Conservation (phyloP, 352 stramenopile species). For the Pythium insidiosum region DNA sequence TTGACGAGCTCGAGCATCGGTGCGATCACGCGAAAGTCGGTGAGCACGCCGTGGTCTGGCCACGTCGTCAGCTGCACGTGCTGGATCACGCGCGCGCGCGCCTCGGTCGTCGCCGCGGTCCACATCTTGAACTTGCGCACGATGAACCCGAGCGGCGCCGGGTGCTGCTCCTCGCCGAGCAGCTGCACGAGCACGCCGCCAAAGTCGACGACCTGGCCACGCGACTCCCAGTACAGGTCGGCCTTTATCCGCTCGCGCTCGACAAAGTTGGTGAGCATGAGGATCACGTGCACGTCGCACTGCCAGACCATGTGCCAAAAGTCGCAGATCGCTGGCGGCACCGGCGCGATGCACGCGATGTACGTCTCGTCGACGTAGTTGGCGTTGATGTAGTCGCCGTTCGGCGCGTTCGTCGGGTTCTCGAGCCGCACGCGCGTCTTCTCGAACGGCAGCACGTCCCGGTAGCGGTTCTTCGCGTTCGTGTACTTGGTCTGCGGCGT, state of each 20-base stretch:
- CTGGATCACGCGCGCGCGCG: conserved; percentile 30
- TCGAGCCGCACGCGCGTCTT: conserved; percentile 51
- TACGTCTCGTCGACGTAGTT: conserved; percentile 56
- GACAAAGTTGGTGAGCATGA: conserved; percentile 86
- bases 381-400: conserved; percentile 68
- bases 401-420: conserved; percentile 3
- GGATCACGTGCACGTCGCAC: conserved; percentile 65
- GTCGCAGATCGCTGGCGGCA: conserved; percentile 51
- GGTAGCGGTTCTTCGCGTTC: conserved; percentile 69
- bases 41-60: conserved; percentile 71
- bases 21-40: conserved; percentile 62
- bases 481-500: conserved; percentile 60
- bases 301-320: conserved; percentile 85
- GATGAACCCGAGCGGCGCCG: conserved; percentile 27
- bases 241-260: conserved; percentile 64
- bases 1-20: conserved; percentile 70
- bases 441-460: conserved; percentile 70
- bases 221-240: conserved; percentile 63
- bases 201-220: conserved; percentile 38
- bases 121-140: conserved; percentile 49
- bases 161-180: conserved; percentile 26
- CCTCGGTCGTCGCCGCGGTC: conserved; percentile 15
- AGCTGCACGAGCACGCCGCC: conserved; percentile 40
- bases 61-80: conserved; percentile 77
- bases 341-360: conserved; percentile 69